phyloP scores from a whole-genome alignment of 345 rosid species.

The Stellera chamaejasme region DNA sequence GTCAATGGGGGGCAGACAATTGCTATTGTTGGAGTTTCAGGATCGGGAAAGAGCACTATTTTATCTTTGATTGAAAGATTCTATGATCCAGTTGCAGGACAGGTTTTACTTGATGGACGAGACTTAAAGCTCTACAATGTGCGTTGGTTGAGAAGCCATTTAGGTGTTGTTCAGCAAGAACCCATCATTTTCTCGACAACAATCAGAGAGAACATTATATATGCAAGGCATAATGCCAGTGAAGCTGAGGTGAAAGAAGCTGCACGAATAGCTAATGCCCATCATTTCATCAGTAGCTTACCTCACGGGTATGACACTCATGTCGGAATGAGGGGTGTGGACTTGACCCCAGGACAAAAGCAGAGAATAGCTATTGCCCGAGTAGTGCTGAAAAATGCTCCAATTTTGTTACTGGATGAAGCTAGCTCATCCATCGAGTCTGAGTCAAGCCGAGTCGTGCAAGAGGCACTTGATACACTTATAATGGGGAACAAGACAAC shows the following conservation, averaged over 20 bases:
- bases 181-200: constrained; percentile 97
- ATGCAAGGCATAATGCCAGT: constrained; percentile 96
- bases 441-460: constrained; percentile 96
- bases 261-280: constrained; percentile 98
- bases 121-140: constrained; percentile 82
- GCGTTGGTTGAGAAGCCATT: constrained; percentile 92
- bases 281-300: constrained; percentile 95
- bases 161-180: constrained; percentile 97
- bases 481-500: constrained; percentile 98
- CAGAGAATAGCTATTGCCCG: constrained; percentile 95
- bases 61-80: constrained; percentile 92
- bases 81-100: constrained; percentile 98
- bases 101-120: constrained; percentile 84
- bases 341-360: constrained; percentile 96
- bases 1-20: constrained; percentile 93
- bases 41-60: constrained; percentile 98
- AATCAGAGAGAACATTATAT: constrained; percentile 87
- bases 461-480: constrained; percentile 88
- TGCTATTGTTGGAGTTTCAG: constrained; percentile 99
- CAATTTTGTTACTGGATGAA: constrained; percentile 83
- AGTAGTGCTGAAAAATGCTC: constrained; percentile 94
- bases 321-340: constrained; percentile 99
- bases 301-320: constrained; percentile 98
- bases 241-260: constrained; percentile 99
- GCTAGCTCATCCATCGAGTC: constrained; percentile 97